Conservation (phyloP, 148 eudicot genomes). For the Arctostaphylos glauca region DNA sequence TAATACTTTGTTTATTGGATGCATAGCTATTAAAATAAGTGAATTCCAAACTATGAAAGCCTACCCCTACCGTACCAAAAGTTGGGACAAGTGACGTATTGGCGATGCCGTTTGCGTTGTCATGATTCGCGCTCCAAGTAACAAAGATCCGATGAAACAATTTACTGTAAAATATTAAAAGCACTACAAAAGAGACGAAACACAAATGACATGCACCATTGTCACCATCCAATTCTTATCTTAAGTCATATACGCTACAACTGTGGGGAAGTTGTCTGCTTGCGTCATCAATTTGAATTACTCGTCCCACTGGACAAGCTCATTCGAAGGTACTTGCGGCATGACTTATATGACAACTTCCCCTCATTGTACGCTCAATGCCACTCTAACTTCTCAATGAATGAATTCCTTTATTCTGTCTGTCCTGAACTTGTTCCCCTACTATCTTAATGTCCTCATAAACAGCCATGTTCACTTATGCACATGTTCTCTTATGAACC, state of each 20-base stretch:
- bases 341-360: neutral
- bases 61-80: neutral
- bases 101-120: neutral
- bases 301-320: neutral
- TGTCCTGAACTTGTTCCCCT: neutral
- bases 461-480: neutral
- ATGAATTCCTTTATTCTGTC: slow-evolving; percentile 1
- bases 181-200: neutral
- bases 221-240: neutral
- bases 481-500: neutral
- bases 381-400: neutral
- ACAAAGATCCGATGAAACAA: neutral
- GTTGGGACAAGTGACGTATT: neutral
- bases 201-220: neutral
- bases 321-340: neutral
- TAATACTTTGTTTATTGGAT: neutral
- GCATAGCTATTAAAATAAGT: neutral
- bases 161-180: neutral
- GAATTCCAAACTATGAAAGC: neutral
- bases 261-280: neutral
- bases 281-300: neutral
- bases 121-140: neutral
- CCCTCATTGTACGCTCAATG: neutral
- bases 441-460: neutral
- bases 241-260: neutral